Percentiles rank a stretch among this genome's conserved stretches.
phyloP scores from a whole-genome alignment of 805 yeast genomes.

The Wilhelminamyces savonicus region DNA sequence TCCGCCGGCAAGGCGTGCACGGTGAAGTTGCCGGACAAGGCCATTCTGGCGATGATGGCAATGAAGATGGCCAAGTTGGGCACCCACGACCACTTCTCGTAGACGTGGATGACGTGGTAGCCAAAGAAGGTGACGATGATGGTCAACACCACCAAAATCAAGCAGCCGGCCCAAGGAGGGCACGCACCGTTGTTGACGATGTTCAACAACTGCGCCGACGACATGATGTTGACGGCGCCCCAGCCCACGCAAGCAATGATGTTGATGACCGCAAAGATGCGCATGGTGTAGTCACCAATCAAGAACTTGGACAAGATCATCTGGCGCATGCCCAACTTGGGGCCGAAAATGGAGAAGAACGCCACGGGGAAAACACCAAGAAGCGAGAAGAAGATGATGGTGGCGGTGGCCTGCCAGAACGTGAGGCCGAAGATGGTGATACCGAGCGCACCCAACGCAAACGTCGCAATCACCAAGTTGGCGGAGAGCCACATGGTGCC shows the following conservation, averaged over 20 bases:
- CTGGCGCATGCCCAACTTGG: slow-evolving; percentile 81
- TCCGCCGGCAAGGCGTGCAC: slow-evolving; percentile 17
- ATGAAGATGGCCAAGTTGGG: slow-evolving; percentile 24
- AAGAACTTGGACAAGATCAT: slow-evolving; percentile 75
- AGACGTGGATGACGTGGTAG: slow-evolving; percentile 22
- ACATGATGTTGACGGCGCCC: slow-evolving; percentile 90
- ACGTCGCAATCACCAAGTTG: slow-evolving; percentile 80
- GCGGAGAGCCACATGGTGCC: slow-evolving; percentile 92
- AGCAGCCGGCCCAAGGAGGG: slow-evolving; percentile 71
- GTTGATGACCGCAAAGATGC: slow-evolving; percentile 73
- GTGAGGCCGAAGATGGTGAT: slow-evolving; percentile 58
- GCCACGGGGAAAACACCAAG: slow-evolving; percentile 80
- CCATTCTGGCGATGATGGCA: slow-evolving; percentile 21
- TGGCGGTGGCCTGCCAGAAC: slow-evolving; percentile 65
- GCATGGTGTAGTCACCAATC: slow-evolving; percentile 68
- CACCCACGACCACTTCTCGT: slow-evolving; percentile 27
- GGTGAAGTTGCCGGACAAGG: slow-evolving; percentile 17
- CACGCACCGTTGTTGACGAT: slow-evolving; percentile 60
- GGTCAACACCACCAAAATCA: slow-evolving; percentile 24
- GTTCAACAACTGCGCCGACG: slow-evolving; percentile 77
- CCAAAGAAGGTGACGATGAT: slow-evolving; percentile 25
- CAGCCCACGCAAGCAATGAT: slow-evolving; percentile 88
- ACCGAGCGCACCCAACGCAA: slow-evolving; percentile 63
- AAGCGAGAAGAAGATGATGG: slow-evolving; percentile 65
- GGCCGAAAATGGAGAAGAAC: slow-evolving; percentile 76